These are phyloP conservation scores for Dictyostelium purpureum DNA, from an alignment of 78 protist genomes.

Conservation along the genomic window DNA sequence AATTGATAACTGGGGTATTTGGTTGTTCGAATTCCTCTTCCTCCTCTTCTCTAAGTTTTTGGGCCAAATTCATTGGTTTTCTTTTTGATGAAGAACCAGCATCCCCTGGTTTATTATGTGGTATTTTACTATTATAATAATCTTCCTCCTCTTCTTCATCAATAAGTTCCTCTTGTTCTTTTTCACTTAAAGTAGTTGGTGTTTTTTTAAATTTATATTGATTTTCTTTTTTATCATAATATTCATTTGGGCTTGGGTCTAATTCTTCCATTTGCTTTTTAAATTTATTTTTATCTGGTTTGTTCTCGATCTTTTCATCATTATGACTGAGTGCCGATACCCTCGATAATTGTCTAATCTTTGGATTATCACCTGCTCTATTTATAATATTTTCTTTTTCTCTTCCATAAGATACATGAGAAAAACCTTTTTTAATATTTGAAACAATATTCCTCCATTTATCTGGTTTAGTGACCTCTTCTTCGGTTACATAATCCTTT, in stretches of 20 bases:
- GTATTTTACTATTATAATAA: neutral
- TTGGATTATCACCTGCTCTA: constrained; percentile 25
- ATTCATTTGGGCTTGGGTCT: neutral
- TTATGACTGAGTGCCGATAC: neutral
- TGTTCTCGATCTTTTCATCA: neutral
- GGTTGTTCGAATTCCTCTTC: neutral
- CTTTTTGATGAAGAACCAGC: neutral
- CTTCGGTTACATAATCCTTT: neutral
- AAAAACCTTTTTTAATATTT: neutral
- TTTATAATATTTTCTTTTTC: neutral
- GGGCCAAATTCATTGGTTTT: neutral
- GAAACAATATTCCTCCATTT: neutral
- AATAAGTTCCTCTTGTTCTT: neutral
- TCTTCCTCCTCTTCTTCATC: neutral
- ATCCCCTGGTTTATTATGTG: neutral
- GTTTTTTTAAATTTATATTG: neutral
- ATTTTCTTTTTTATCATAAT: neutral
- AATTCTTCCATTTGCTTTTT: neutral
- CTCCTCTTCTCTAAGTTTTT: neutral
- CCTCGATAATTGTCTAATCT: neutral
- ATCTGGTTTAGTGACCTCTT: neutral
- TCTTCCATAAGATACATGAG: constrained; percentile 8
- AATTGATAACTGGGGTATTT: neutral
- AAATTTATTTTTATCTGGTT: neutral
- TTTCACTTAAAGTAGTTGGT: neutral